Base-by-base conservation (phyloP, 495 filamentous ascomycete species). In the Podospora australis region DNA sequence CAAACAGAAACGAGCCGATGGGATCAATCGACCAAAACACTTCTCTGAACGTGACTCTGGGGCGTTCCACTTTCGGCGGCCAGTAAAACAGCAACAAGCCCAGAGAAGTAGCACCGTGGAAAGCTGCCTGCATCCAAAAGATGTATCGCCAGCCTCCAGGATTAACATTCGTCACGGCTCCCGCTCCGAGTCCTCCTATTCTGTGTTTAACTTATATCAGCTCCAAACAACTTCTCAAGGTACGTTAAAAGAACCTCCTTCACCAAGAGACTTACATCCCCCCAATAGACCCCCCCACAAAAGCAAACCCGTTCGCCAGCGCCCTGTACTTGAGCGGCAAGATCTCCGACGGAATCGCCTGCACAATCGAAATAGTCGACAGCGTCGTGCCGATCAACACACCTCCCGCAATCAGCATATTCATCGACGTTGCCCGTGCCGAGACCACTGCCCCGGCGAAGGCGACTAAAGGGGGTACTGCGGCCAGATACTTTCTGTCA, bases 41-140 rank as follows among this genome's bases (percentile, higher is more conserved):
- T 6, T 74, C 64, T 50, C 54, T 59, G 23, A 68, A 49, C 11
- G 62, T 61, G 66, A 77, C 65, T 39, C 62, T 71, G 0, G 65
- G 63, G 30, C 65, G 67, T 21, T 72, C 63, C n/a, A 55, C 48
- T 41, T 63, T 68, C 25, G 66, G 62, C 8, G 75, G 75, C 57
- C 64, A 72, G 57, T 78, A 78, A 53, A 77, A 78, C 36, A 66
- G 44, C 13, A 78, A 57, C 17, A 80, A 56, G 4, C 74, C 74
- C 2, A 75, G 17, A 0, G 69, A 59, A 1, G 72, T 75, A 7
- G 64, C 52, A 14, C 60, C 61, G 41, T 78, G 76, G 51, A 78
- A 73, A 2, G 64, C 74, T 0, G 77, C 77, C 59, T 80, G 77
- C 13, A 80, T 77, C 77, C 75, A 79, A 61, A 78, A 80, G 44